Evolutionary conservation across 345 rosid species (phyloP).

Genomic region (Eucalyptus camaldulensis): DNA sequence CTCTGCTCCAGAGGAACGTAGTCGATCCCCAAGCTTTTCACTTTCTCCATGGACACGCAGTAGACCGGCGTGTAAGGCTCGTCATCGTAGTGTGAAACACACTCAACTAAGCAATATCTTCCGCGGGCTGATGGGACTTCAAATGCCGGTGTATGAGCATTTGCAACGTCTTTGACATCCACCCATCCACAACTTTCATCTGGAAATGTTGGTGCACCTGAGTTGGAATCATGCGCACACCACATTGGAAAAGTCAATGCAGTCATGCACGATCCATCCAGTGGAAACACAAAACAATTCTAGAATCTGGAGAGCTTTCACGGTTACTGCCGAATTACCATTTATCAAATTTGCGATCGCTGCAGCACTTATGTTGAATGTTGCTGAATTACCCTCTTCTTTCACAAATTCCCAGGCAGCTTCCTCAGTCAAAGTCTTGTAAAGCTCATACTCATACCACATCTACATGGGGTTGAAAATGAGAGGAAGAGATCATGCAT

Average conservation of each 20-base stretch:
- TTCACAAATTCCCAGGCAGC: constrained; percentile 75
- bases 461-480: constrained; percentile 18
- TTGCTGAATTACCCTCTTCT: constrained; percentile 67
- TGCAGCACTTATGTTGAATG: constrained; percentile 82
- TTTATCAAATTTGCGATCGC: constrained; percentile 63
- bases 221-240: neutral
- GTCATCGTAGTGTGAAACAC: constrained; percentile 66
- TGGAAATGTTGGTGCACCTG: constrained; percentile 72
- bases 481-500: constrained; percentile 45
- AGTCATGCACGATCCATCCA: neutral
- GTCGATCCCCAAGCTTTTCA: constrained; percentile 56
- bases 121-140: constrained; percentile 74
- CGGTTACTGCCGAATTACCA: constrained; percentile 21
- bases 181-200: constrained; percentile 73
- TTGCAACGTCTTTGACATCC: constrained; percentile 77
- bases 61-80: constrained; percentile 59
- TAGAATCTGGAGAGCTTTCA: neutral
- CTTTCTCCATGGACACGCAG: constrained; percentile 75
- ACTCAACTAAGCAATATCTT: constrained; percentile 77
- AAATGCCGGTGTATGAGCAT: constrained; percentile 79
- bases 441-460: constrained; percentile 82
- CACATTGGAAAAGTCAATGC: neutral
- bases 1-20: constrained; percentile 72
- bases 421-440: constrained; percentile 82
- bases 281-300: neutral